phyloP scores from a whole-genome alignment of 176 grass and related monocot genomes.

The Elaeis guineensis region DNA sequence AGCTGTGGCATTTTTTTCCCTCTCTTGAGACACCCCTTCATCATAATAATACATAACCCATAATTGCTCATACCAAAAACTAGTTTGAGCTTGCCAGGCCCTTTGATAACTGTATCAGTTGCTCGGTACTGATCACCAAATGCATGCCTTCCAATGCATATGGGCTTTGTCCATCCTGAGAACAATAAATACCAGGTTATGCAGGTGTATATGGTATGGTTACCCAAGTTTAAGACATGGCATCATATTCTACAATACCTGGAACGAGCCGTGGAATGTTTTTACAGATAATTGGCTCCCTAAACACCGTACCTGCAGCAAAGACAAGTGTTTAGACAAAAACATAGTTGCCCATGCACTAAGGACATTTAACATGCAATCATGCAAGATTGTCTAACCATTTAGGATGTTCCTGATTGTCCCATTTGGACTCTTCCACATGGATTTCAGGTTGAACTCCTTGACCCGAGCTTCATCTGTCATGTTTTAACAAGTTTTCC shows the following conservation, averaged over 20 bases:
- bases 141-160: constrained; percentile 81
- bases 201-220: constrained; percentile 7
- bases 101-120: constrained; percentile 59
- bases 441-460: constrained; percentile 68
- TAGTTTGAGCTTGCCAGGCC: constrained; percentile 72
- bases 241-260: constrained; percentile 26
- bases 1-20: no score
- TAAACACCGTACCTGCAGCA: constrained; percentile 63
- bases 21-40: no score
- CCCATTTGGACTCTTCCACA: constrained; percentile 83
- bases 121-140: constrained; percentile 81
- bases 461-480: constrained; percentile 71
- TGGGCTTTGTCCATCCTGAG: constrained; percentile 50
- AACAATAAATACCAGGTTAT: constrained; percentile 17
- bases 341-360: constrained; percentile 7
- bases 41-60: not conserved
- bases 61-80: constrained; percentile 46
- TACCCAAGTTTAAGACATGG: constrained; percentile 6
- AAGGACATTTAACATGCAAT: not conserved
- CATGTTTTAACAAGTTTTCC: constrained; percentile 19
- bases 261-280: constrained; percentile 61
- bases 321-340: constrained; percentile 13
- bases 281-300: constrained; percentile 80
- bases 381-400: constrained; percentile 24
- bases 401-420: constrained; percentile 77